Evolutionary conservation across 139 green algal genomes (phyloP), one percentile per base, ranked within the genome.

Genomic region (Picochlorum sp.): DNA sequence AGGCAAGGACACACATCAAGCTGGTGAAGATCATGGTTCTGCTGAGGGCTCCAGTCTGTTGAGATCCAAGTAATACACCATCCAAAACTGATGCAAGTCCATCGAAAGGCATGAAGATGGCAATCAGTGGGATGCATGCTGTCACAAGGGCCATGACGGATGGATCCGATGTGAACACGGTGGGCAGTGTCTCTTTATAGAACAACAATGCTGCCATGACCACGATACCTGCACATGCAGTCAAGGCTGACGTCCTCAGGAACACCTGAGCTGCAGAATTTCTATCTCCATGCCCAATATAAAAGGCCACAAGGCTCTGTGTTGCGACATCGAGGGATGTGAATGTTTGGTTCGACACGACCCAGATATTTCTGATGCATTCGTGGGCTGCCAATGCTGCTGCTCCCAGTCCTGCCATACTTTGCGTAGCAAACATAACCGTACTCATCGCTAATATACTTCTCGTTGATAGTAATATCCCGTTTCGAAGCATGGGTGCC

Each of bases 81-180:
- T 79, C 73, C 62, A 74, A 68, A 47, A 79, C 73, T 2, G 54
- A 58, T 47, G 73, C 67, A 8, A 49, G 46, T 30, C 64, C 73
- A 37, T 79, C 73, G 15, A 79, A 49, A 26, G 73, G 73, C 67
- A 79, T 68, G 61, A 69, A 74, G 15, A 54, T n/a, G 10, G 73
- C 73, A 14, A 79, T 67, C 11, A 79, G 38, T 14, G 73, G 73
- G 52, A 79, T 28, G 23, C 64, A 66, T 47, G 49, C 9, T 2
- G 51, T 7, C 16, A 64, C 72, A n/a, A 61, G 28, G 10, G 11
- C 28, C 14, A 71, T 44, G 2, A 79, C 73, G 9, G 62, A 66
- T 1, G 73, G 20, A 30, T 79, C 73, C 2, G 15, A 21, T 1
- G 73, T 72, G 66, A 79, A 79, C 16, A 79, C 16, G 26, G 54